Conservation (phyloP, 75 land plant species). For the Selaginella tamariscina region DNA sequence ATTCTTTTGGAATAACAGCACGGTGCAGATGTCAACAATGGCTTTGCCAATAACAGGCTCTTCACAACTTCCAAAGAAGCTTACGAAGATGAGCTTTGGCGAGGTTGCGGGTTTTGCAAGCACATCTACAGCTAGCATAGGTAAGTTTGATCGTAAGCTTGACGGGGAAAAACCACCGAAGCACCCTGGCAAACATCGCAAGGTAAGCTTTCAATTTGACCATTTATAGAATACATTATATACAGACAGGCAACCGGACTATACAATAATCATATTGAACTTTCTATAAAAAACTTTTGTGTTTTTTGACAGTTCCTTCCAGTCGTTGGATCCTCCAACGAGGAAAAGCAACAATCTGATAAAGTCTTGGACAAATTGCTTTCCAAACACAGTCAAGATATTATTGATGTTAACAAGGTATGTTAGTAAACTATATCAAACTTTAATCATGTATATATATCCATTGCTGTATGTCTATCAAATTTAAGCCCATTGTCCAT, state of each 20-base stretch:
- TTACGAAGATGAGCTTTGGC: slow-evolving; percentile 56
- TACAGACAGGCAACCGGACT: no score
- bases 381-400: slow-evolving; percentile 48
- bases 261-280: no score
- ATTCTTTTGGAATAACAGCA: slow-evolving; percentile 36
- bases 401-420: slow-evolving; percentile 80
- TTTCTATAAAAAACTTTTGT: no score
- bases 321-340: slow-evolving; percentile 56
- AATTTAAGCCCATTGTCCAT: not conserved
- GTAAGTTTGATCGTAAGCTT: slow-evolving; percentile 89
- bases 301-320: slow-evolving; percentile 86
- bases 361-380: slow-evolving; percentile 68
- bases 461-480: no score
- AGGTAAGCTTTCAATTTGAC: slow-evolving; percentile 34
- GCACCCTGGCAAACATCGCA: slow-evolving; percentile 71
- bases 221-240: no score
- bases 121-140: slow-evolving; percentile 90
- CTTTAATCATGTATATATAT: no score
- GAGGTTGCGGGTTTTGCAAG: slow-evolving; percentile 83
- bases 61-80: slow-evolving; percentile 35
- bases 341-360: slow-evolving; percentile 63
- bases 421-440: not conserved
- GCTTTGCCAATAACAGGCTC: slow-evolving; percentile 86
- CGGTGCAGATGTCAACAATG: slow-evolving; percentile 83
- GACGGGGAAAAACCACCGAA: slow-evolving; percentile 84